phyloP scores from a whole-genome alignment of 1,284 basidiomycete genomes.

The Naganishia albida region DNA sequence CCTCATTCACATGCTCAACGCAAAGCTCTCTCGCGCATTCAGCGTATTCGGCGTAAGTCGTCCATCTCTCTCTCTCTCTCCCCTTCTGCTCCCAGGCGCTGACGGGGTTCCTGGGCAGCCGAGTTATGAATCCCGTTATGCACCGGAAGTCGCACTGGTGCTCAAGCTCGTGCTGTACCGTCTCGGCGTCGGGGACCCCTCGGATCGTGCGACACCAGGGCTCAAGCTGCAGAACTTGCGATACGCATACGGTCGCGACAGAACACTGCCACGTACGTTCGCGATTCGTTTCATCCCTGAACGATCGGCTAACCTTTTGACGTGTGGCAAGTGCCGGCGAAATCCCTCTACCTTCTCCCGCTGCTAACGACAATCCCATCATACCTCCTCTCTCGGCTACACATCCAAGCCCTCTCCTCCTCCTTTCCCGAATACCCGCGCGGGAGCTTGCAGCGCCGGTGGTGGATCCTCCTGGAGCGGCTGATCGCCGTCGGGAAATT shows the following conservation, averaged over 20 bases:
- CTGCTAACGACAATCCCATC: conserved; percentile 69
- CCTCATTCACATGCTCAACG: conserved; percentile 76
- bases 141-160: conserved; percentile 74
- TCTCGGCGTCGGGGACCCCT: conserved; percentile 77
- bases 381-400: conserved; percentile 73
- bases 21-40: conserved; percentile 78
- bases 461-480: conserved; percentile 71
- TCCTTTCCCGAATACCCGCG: conserved; percentile 89
- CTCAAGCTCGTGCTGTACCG: conserved; percentile 80
- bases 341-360: conserved; percentile 62
- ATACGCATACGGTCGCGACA: conserved; percentile 37
- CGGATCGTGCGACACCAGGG: conserved; percentile 74
- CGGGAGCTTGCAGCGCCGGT: conserved; percentile 69
- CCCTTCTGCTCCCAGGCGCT: conserved; percentile 23
- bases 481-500: conserved; percentile 66
- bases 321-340: conserved; percentile 58
- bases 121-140: conserved; percentile 29
- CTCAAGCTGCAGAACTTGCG: conserved; percentile 83
- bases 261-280: conserved; percentile 25
- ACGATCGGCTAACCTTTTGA: conserved; percentile 59
- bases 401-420: conserved; percentile 72
- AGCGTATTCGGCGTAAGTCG: conserved; percentile 67
- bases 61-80: neutral
- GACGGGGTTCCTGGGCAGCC: too few relatives aligned
- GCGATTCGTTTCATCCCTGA: neutral